Conservation (phyloP, 192 early-diverging fungal species). For the Backusella parvicylindrica region DNA sequence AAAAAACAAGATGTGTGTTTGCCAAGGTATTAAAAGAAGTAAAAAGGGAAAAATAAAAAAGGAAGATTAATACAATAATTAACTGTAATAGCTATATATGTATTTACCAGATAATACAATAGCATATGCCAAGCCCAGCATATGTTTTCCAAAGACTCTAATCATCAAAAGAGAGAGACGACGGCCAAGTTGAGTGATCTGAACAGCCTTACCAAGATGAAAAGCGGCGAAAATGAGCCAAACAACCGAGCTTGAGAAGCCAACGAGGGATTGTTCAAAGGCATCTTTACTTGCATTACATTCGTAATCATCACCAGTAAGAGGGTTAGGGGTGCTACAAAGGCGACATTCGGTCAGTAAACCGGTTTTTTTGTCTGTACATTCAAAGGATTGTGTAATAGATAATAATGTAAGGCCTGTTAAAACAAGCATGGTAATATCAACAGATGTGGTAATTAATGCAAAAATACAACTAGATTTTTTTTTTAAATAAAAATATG, state of each 20-base stretch:
- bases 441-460: constrained; percentile 46
- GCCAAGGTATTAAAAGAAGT: background rate
- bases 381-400: constrained; percentile 55
- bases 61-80: background rate
- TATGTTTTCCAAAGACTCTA: constrained; percentile 44
- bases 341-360: constrained; percentile 44
- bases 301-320: constrained; percentile 38
- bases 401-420: constrained; percentile 50
- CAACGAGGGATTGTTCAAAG: constrained; percentile 55
- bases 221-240: constrained; percentile 76
- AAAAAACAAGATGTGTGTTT: too few relatives aligned
- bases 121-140: constrained; percentile 55
- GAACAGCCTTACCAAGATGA: constrained; percentile 63
- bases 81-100: too few relatives aligned
- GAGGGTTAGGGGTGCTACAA: constrained; percentile 34
- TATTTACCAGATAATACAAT: constrained; percentile 28
- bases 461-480: constrained; percentile 42
- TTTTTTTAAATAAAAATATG: background rate
- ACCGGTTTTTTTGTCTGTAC: constrained; percentile 43
- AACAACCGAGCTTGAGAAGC: constrained; percentile 58
- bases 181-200: constrained; percentile 59
- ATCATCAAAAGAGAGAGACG: constrained; percentile 60
- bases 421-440: constrained; percentile 51
- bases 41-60: background rate
- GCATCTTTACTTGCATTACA: constrained; percentile 55